Evolutionary conservation across 163 green algal species (phyloP).

Genomic region (Volvox carteri): DNA sequence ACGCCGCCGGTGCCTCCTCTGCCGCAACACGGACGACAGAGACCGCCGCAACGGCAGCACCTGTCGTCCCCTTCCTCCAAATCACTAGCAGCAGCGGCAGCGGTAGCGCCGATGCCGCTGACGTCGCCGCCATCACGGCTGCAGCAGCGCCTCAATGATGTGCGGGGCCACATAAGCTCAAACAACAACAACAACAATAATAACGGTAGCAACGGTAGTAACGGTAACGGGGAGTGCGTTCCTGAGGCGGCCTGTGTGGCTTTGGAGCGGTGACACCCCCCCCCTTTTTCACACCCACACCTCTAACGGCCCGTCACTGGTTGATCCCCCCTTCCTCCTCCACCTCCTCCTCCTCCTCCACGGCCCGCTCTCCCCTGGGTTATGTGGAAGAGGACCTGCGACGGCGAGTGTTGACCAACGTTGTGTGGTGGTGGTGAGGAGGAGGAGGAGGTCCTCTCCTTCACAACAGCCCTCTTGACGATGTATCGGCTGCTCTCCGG

Average conservation of each 20-base stretch:
- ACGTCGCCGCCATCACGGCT: slow-evolving; percentile 27
- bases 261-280: slow-evolving; percentile 50
- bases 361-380: background rate
- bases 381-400: background rate
- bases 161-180: background rate
- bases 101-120: background rate
- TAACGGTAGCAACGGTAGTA: background rate
- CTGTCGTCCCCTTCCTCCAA: too few relatives aligned
- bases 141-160: background rate
- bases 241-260: slow-evolving; percentile 54
- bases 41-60: background rate
- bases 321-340: too few relatives aligned
- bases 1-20: background rate
- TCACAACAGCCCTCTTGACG: too few relatives aligned
- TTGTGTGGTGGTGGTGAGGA: background rate
- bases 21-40: background rate
- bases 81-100: slow-evolving; percentile 18
- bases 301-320: too few relatives aligned
- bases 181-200: background rate
- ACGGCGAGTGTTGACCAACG: background rate
- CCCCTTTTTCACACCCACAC: too few relatives aligned
- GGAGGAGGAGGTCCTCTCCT: background rate
- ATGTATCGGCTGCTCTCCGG: too few relatives aligned
- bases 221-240: background rate
- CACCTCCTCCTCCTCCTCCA: background rate